These are phyloP conservation scores for Syzygium aromaticum DNA, from an alignment of 345 rosid species.

Conservation along the genomic window DNA sequence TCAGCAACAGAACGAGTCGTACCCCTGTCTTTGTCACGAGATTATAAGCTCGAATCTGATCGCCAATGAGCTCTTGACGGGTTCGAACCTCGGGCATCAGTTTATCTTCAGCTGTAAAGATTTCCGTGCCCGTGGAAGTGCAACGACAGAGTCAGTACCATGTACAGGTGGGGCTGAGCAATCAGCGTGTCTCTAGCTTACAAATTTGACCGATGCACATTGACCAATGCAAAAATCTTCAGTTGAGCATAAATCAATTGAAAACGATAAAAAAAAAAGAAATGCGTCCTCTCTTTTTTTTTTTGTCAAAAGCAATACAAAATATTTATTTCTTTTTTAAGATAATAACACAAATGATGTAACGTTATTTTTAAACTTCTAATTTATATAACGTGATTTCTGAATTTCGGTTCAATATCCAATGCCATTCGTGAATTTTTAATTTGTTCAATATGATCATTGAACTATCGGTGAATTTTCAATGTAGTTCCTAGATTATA, in stretches of 20 bases:
- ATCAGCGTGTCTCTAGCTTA: not conserved
- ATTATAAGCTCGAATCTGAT: no score
- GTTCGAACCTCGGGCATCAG: not conserved
- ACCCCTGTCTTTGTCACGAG: no score
- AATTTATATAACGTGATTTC: not conserved
- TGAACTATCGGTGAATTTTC: no score
- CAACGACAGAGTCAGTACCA: not conserved
- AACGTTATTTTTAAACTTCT: accelerated
- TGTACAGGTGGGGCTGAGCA: not conserved
- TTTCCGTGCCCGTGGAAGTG: not conserved
- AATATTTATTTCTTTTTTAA: not conserved
- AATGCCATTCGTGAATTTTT: accelerated
- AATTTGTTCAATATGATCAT: not conserved
- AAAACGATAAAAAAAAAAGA: not conserved
- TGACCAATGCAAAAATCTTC: no score
- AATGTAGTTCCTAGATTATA: no score
- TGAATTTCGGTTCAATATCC: not conserved
- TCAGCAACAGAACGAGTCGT: no score
- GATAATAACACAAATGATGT: not conserved
- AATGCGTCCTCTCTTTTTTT: accelerated
- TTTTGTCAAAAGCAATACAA: not conserved
- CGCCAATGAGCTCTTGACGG: not conserved
- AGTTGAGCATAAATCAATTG: not conserved
- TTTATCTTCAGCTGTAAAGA: not conserved
- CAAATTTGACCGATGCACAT: no score